Base-by-base conservation (phyloP, 2,329 filamentous ascomycete genomes). In the Diplodia corticola region DNA sequence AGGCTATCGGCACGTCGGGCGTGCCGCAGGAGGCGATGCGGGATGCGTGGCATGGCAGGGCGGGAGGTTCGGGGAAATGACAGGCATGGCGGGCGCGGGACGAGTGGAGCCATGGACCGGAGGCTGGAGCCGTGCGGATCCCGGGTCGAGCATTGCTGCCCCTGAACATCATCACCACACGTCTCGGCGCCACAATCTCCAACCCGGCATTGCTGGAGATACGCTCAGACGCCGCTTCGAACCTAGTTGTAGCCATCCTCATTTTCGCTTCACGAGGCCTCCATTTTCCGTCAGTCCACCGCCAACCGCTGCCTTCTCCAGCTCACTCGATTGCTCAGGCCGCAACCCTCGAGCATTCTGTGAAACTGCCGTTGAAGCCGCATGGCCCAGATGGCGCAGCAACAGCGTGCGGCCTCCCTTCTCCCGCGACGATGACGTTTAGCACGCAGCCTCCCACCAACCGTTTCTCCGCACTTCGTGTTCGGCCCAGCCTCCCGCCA, bases 1-100 rank as follows among this genome's bases (percentile, higher is more conserved):
- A 88, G 78, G 1, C 84, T 81, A 20, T 87, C 86, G 70, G 85
- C 80, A 9, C 76, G 74, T 68, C 78, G 79, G 67, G 88, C 88
- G 70, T 78, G 80, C 69, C 82, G 81, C 67, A 90, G 76, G 55
- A 89, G 79, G 37, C 80, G 79, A 48, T 85, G 87, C n/a, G 83
- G 77, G 59, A 91, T 81, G 69, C 89, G 88, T 69, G 89, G 88
- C 78, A 80, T 78, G 63, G 70, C 40, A 44, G 44, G 22, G 26
- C 17, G 30, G 22, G 49, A 54, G 44, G 13, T 46, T 51, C 48
- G 60, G 30, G 46, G 48, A 53, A 53, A 63, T 63, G 60, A 44
- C 30, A 53, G 44, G 59, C 59, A 63, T 51, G n/a, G 4, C 37
- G 22, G 55, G 15, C 22, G 55, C 55, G 55, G 55, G 55, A 59